Evolutionary conservation across 2,329 filamentous ascomycete species (phyloP), one percentile per base, ranked within the genome.

Genomic region (Paraphoma sp.): DNA sequence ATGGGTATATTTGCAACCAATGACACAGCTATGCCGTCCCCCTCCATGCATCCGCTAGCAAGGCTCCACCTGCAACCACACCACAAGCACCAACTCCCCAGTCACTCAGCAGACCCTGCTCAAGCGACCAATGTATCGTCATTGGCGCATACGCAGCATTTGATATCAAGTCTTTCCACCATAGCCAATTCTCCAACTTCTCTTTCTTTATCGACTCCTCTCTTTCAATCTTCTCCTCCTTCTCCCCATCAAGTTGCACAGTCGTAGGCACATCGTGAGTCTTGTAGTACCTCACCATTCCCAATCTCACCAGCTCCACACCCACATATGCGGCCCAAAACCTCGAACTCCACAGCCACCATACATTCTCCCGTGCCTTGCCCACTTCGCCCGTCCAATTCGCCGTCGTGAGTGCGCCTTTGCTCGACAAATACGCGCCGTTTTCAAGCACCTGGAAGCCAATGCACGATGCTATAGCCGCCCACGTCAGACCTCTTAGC

Each of bases 381-480:
- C 78, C 76, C 8, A 58, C 63, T 46, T 84, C 81, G 12, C 83
- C 80, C 6, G 78, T 76, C 78, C 86, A 83, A 14, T 78, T 82
- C 48, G 51, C 58, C 14, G 53, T 58, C 11, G 69, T 71, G 30
- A 97, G 72, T 3, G 96, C 85, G 17, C 89, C 88, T 75, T 93
- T 93, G 57, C 82, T 81, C 3, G 87, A 83, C 38, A 98, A 83
- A 79, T 90, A 96, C 14, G 90, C 90, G 40, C 85, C 83, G 78
- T 97, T 97, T 81, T 99, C 95, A 41, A 94, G 82, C 1, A 86
- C 79, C 78, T 97, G 93, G 80, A 90, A 96, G 9, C 80, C 73
- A 9, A 89, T 77, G 74, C 90, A 90, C 10, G 86, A 82, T 10
- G 83, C 62, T 17, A 97, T 85, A 75, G 95, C 90, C 6, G 84